A percentile compares a stretch with the other conserved stretches of the same genome.
phyloP scores from a whole-genome alignment of 495 filamentous ascomycete genomes.

The Penicillium turbatum region DNA sequence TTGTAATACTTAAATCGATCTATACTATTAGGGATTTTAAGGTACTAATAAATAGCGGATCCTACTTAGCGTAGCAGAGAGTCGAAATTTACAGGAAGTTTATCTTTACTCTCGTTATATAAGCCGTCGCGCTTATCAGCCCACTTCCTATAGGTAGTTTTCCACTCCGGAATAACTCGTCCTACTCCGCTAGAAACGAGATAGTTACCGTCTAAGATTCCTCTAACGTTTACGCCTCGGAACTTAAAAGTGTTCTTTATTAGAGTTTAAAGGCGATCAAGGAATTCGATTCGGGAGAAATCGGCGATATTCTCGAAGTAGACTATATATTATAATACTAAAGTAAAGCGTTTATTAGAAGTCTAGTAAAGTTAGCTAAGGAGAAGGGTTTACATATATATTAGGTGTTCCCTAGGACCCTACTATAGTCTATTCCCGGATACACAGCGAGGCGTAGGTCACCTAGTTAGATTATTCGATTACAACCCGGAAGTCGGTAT shows the following conservation, averaged over 20 bases:
- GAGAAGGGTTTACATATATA: neutral
- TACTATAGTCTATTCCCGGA: neutral
- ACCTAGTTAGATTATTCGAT: neutral
- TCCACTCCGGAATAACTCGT: neutral
- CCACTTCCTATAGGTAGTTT: neutral
- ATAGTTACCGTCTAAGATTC: neutral
- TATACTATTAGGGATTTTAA: constrained; percentile 5
- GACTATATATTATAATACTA: neutral
- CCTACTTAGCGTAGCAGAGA: neutral
- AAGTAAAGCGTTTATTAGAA: neutral
- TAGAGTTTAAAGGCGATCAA: neutral
- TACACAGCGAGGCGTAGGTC: neutral
- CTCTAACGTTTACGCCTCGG: neutral
- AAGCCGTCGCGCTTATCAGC: neutral
- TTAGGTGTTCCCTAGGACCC: neutral
- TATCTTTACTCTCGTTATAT: neutral
- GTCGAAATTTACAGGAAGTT: neutral
- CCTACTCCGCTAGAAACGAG: neutral
- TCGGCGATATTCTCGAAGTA: neutral
- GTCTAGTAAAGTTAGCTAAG: neutral
- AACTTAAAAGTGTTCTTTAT: neutral
- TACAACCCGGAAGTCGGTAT: neutral
- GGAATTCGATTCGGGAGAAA: neutral
- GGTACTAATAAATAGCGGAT: neutral
- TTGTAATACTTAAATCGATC: constrained; percentile 1